Evolutionary conservation across 345 rosid species (phyloP), one percentile per base, ranked within the genome.

Genomic region (Kandelia obovata): DNA sequence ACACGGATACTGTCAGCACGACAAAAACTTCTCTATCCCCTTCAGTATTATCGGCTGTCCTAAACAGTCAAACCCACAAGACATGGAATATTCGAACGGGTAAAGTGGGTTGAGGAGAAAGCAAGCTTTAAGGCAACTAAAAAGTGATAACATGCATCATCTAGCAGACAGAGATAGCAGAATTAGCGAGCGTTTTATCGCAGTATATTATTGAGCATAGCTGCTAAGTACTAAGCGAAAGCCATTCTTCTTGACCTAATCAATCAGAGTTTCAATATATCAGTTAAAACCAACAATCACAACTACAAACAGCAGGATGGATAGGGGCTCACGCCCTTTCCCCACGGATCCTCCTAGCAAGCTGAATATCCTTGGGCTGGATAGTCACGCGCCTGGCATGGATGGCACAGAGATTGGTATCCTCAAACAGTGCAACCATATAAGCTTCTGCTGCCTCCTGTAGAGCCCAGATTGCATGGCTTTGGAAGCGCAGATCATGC

Each of bases 391-490:
- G 26, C 59, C 43, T 63, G n/a, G 55, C 66, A 16, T 63, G 55
- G 26, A 63, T 43, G 23, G 55, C 55, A 43, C 55, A 63, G 11
- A 63, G 47, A 34, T 61, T 61, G 46, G 64, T 61, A 20, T 61
- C 64, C 49, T 61, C 49, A 34, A 61, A 61, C 30, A 63, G 53
- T 5, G 31, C 23, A 63, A 63, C 66, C 3, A 63, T 51, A 23
- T 63, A 63, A 43, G 66, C 66, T 27, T 63, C 55, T 3, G 55
- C 34, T 2, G 55, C 66, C 55, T 63, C 53, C 53, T 63, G 66
- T 17, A 63, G 55, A 37, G 55, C 66, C 51, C 43, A 51, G 30
- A 63, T 28, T 31, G 55, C 55, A 26, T 43, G 66, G 53, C 66
- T 63, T 51, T 63, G 66, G 53, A 63, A 63, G 26, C 66, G 51